These are phyloP conservation scores for Xylaria castorea DNA, from an alignment of 495 filamentous ascomycete genomes.

Conservation along the genomic window DNA sequence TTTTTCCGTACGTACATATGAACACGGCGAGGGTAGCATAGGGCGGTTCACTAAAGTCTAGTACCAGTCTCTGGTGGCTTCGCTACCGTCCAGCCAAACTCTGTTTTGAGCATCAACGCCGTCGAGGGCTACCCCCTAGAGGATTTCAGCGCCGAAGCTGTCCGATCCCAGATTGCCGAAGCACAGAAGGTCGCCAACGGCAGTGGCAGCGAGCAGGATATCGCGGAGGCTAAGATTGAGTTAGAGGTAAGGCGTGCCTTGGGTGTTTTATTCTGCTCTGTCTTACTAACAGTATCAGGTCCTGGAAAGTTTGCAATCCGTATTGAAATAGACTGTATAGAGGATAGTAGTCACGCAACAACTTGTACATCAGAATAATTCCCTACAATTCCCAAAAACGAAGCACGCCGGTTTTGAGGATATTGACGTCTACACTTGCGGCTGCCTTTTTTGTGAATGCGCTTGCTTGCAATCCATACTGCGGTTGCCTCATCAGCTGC, in stretches of 20 bases:
- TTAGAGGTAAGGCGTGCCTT: conserved; percentile 73
- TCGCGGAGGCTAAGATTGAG: conserved; percentile 98
- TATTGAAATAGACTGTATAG: conserved; percentile 67
- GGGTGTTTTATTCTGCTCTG: neutral
- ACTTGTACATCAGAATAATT: conserved; percentile 43
- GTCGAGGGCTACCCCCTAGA: conserved; percentile 93
- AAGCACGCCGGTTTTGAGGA: conserved; percentile 35
- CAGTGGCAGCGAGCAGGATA: conserved; percentile 93
- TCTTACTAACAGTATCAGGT: conserved; percentile 55
- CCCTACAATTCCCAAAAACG: conserved; percentile 28
- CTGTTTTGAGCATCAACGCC: conserved; percentile 94
- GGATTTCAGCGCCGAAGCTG: conserved; percentile 89
- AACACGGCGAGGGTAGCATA: conserved; percentile 21
- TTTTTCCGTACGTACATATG: conserved; percentile 83
- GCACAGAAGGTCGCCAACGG: conserved; percentile 93
- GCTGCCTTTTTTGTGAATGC: conserved; percentile 22
- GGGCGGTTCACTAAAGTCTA: conserved; percentile 30
- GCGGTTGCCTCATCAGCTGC: neutral
- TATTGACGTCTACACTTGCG: conserved; percentile 15
- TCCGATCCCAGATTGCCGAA: conserved; percentile 83
- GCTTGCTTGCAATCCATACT: conserved; percentile 12
- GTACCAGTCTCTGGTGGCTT: conserved; percentile 90
- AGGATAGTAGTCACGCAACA: conserved; percentile 30
- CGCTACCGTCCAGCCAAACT: conserved; percentile 94
- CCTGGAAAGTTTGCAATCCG: conserved; percentile 75